Evolutionary conservation across 1,139 yeast genomes (phyloP), one percentile per base, ranked within the genome.

Genomic region (Candida neerlandica): DNA sequence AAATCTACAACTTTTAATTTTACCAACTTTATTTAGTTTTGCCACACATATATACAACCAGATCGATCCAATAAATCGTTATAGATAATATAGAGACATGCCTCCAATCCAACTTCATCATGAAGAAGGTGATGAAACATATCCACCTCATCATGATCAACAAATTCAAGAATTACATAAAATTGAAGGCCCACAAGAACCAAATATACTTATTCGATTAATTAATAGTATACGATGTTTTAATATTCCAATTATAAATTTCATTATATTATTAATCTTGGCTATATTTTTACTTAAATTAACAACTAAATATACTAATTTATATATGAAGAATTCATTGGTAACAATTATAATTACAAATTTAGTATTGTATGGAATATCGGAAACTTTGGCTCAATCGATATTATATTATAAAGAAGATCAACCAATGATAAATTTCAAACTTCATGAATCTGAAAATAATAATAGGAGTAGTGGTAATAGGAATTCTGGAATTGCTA

Each of bases 361-460:
- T 62, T 71, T 89, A 37, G 82, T 92, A 11, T 71, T 92, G 4
- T 89, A 85, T 64, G 97, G 97, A 0, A 82, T 91, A 7, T 91
- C 97, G 0, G 99, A 92, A 63, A 84, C 94, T 0, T 67, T 91
- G 53, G 99, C 98, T 0, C 99, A 94, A 65, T 77, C 88, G 1
- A 70, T 88, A 2, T 58, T 81, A 5, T 62, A 77, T 35, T 78
- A 68, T 52, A 51, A 61, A 12, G 55, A 62, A 2, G 54, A 52
- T 46, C 60, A 63, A 46, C 66, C 75, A 43, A 34, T 50, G 44
- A 43, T 65, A 37, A 51, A 57, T 34, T 70, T 64, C 51, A 57
- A 58, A 50, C 54, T 59, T 29, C 57, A 58, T 46, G 67, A 40
- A 27, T 4, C 10, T 4, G 27, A 23, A 2, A 40, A 42, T 23